Conservation (phyloP, 2,329 filamentous ascomycete genomes). For the Phaeosphaeria sp. region DNA sequence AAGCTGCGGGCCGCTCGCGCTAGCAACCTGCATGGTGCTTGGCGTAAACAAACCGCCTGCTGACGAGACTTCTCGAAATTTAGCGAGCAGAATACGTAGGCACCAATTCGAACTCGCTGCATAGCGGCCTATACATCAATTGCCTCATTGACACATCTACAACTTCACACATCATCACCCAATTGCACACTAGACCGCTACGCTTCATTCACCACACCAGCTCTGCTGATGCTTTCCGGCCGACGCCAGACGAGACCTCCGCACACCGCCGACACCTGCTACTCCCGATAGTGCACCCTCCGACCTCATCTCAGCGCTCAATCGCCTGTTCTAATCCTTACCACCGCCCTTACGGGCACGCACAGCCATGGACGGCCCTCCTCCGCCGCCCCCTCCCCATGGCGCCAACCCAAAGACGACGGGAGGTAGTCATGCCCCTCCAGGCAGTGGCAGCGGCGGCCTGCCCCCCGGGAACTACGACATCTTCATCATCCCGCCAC, state of each 20-base stretch:
- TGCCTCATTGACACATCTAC: not conserved
- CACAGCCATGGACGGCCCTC: constrained; percentile 54
- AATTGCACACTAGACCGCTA: not conserved
- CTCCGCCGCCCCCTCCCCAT: constrained; percentile 85
- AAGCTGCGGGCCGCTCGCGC: constrained; percentile 17
- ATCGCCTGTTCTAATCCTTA: constrained; percentile 17
- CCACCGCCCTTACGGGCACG: constrained; percentile 34
- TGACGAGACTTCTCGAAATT: constrained; percentile 1
- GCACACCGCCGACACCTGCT: not conserved
- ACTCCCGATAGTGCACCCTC: constrained; percentile 8
- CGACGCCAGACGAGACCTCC: constrained; percentile 12
- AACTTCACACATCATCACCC: not conserved
- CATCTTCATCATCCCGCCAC: constrained; percentile 94
- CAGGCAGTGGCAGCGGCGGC: constrained; percentile 57
- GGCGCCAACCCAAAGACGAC: constrained; percentile 75
- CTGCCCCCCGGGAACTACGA: constrained; percentile 92
- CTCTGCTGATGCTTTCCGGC: constrained; percentile 35
- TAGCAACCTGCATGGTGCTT: constrained; percentile 13
- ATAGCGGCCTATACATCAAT: not conserved
- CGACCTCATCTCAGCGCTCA: constrained; percentile 4
- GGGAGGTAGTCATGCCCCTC: constrained; percentile 35
- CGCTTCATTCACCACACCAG: constrained; percentile 19
- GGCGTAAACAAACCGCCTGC: constrained; percentile 21
- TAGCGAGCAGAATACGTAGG: constrained; percentile 7
- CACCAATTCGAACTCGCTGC: not conserved